Conservation (phyloP, 169 alveolate genomes). For the Eimeria maxima region DNA sequence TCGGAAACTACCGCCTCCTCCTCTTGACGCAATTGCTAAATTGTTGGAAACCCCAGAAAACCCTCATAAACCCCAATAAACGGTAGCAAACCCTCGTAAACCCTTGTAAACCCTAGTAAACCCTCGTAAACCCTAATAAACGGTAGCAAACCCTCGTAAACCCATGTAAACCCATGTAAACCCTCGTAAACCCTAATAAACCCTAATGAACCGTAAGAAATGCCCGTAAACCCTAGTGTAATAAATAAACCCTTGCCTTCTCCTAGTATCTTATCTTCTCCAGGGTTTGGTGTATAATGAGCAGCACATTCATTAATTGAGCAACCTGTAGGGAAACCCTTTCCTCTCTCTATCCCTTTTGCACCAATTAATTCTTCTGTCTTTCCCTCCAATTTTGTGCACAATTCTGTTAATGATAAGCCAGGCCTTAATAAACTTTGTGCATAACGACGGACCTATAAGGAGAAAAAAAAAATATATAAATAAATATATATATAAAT, state of each 20-base stretch:
- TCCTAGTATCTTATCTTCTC: conserved; percentile 77
- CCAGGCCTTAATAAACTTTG: conserved; percentile 94
- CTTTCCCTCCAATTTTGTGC: conserved; percentile 97
- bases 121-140: no score
- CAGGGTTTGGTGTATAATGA: conserved; percentile 99
- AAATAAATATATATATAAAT: not conserved
- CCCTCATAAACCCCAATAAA: no score
- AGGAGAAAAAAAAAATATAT: not conserved
- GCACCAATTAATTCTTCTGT: conserved; percentile 97
- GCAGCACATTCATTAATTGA: conserved; percentile 97
- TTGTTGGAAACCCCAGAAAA: not conserved
- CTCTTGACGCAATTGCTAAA: no score
- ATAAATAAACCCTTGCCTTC: conserved; percentile 51
- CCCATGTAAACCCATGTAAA: not conserved
- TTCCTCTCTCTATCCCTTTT: conserved; percentile 98
- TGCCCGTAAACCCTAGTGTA: not conserved
- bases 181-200: not conserved
- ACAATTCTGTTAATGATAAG: conserved; percentile 96
- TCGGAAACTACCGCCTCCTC: not conserved
- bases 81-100: no score
- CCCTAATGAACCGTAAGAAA: not conserved
- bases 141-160: no score
- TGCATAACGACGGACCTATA: conserved; percentile 95
- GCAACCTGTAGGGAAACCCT: conserved; percentile 99
- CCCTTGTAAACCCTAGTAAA: no score